Evolutionary conservation across 106 monocot species (phyloP), one percentile per base, ranked within the genome.

Genomic region (Acanthochlamys bracteata): DNA sequence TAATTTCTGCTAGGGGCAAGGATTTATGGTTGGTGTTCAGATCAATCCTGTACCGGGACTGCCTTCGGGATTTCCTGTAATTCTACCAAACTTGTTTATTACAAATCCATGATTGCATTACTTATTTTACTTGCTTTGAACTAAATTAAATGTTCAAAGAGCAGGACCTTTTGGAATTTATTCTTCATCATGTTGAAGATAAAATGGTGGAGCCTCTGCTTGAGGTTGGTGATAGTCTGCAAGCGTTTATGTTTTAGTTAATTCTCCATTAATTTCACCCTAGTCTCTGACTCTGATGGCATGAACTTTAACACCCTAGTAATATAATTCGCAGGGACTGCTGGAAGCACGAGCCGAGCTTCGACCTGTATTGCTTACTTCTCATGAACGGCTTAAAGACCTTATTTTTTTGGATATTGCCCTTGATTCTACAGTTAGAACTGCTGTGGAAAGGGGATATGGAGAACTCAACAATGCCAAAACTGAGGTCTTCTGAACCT

Each of bases 11-110:
- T 75, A 98, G 96, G 85, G 96, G 60, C 39, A 98, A 85, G 96
- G 88, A 42, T 98, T 98, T 71, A 98, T 98, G 96, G 96, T 98
- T 41, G 96, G 96, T 17, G 91, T 91, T 63, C 73, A 85, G 70
- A 92, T 98, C 64, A 88, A 98, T 85, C 96, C 96, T 41, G 65
- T 98, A 56, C 79, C 63, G 72, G 91, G 88, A 24, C 75, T 98
- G 71, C 85, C 96, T 76, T 79, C 96, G 71, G 88, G 79, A 65
- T 81, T 88, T 91, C 76, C 80, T 68, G 96, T 98, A 85, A 84
- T 64, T 63, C 16, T 17, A 16, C 26, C 33, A 33, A 33, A 61
- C 17, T 24, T 25, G 12, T 27, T 33, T 39, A 16, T 27, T 61
- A 13, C 23, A 25, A 58, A 13, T 13, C 0, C 25, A 20, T 58